Percentiles rank a stretch among this genome's conserved stretches.
These are phyloP conservation scores for Sungouiozyma ichnusensis DNA, from an alignment of 805 yeast species.

Conservation along the genomic window DNA sequence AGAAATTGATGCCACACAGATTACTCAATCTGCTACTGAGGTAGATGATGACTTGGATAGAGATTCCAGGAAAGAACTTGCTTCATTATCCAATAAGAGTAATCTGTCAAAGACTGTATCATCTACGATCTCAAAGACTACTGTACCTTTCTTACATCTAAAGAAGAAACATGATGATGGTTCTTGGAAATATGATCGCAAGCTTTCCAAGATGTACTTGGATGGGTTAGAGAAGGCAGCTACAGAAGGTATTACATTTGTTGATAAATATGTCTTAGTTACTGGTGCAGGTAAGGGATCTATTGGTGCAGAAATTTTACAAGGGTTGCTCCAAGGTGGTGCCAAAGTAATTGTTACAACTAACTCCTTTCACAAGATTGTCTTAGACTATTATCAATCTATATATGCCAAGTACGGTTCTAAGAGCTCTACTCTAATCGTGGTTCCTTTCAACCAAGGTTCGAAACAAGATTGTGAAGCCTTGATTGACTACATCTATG, in stretches of 20 bases:
- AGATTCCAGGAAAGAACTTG: conserved; percentile 65
- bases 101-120: conserved; percentile 67
- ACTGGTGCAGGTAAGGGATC: conserved; percentile 99
- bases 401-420: conserved; percentile 91
- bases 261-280: conserved; percentile 77
- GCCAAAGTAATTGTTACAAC: conserved; percentile 96
- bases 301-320: conserved; percentile 93
- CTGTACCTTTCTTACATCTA: conserved; percentile 89
- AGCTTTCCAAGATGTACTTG: conserved; percentile 65
- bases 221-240: conserved; percentile 93
- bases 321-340: conserved; percentile 94
- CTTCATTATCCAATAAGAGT: conserved; percentile 67
- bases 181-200: conserved; percentile 75
- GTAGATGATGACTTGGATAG: conserved; percentile 40
- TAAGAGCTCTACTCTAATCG: conserved; percentile 80
- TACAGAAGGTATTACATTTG: conserved; percentile 83
- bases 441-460: conserved; percentile 98
- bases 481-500: conserved; percentile 75
- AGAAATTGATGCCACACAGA: conserved; percentile 59
- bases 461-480: conserved; percentile 88
- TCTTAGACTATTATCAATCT: conserved; percentile 90
- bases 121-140: conserved; percentile 62
- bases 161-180: conserved; percentile 67
- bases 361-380: conserved; percentile 85
- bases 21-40: conserved; percentile 45